Base-by-base conservation (phyloP, 2,329 filamentous ascomycete genomes). In the Colletotrichum paranaense region DNA sequence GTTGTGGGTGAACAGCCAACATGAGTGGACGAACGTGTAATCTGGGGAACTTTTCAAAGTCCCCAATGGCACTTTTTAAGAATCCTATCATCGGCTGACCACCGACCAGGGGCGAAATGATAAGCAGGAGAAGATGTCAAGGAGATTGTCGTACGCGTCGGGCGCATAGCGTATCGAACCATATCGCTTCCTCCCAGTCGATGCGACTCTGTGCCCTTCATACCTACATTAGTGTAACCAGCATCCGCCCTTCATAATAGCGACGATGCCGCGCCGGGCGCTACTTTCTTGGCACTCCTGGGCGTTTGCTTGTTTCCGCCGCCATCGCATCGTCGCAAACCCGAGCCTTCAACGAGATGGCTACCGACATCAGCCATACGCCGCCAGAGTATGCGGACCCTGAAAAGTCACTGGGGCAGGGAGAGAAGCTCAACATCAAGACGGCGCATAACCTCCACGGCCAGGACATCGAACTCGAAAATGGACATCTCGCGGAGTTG, bases 221-320 rank as follows among this genome's bases (percentile, higher is more conserved):
- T 56, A 28, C 22, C 1, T 8, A 56, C n/a, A 28, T 14, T 22
- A 56, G 22, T 56, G 53, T 28, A 16, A 28, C 53, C 24, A 11
- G 42, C 42, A 49, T n/a, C 26, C 53, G 14, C 49, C 22, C 12
- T 52, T 53, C 53, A 53, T 64, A 64, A 73, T 59, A 24, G 19
- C 55, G 14, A 28, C 60, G 59, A 69, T 70, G 70, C 70, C 70
- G 70, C 70, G 70, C 70, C 70, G 70, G 70, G 66, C 59, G 46
- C 70, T 73, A 59, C n/a, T n/a, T 19, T 11, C 70, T 73, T 73
- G 70, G 70, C 70, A 60, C 12, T 46, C 55, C 26, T 73, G 55
- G 66, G 42, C 32, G 32, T 28, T 57, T 46, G 14, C 60, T 56
- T 32, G 53, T 58, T 53, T 53, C 42, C 32, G 6, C 5, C 42